These are phyloP conservation scores for Sechiopsis laciniata DNA, from an alignment of 306 rosid species.

Conservation along the genomic window DNA sequence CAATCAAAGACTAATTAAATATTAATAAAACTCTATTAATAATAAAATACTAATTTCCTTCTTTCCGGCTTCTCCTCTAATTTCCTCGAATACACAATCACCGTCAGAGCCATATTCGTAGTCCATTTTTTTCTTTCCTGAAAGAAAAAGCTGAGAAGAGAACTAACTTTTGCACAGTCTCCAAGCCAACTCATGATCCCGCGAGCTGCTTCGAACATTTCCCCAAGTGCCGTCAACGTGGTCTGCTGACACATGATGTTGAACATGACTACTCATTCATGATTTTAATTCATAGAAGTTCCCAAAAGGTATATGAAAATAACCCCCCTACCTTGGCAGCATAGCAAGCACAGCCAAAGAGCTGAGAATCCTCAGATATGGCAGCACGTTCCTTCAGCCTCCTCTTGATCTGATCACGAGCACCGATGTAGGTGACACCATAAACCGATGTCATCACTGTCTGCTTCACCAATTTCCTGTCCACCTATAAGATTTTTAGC, in stretches of 20 bases:
- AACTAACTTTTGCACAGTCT: conserved; percentile 85
- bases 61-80: no score
- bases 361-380: conserved; percentile 52
- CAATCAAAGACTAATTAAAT: no score
- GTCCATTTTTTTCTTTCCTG: no score
- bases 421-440: conserved; percentile 94
- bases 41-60: no score
- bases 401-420: conserved; percentile 87
- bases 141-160: background rate
- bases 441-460: conserved; percentile 99
- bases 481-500: conserved; percentile 51
- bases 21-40: no score
- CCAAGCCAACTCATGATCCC: conserved; percentile 91
- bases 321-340: conserved; percentile 63
- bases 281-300: background rate
- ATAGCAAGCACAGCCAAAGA: conserved; percentile 75
- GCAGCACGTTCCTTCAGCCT: conserved; percentile 71
- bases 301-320: background rate
- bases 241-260: conserved; percentile 41
- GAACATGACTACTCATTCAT: background rate
- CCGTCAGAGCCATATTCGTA: no score
- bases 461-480: conserved; percentile 96
- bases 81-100: no score
- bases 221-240: conserved; percentile 80
- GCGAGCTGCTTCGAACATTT: conserved; percentile 95